Evolutionary conservation across 2,329 filamentous ascomycete species (phyloP).

Genomic region (Diaporthe capsici): DNA sequence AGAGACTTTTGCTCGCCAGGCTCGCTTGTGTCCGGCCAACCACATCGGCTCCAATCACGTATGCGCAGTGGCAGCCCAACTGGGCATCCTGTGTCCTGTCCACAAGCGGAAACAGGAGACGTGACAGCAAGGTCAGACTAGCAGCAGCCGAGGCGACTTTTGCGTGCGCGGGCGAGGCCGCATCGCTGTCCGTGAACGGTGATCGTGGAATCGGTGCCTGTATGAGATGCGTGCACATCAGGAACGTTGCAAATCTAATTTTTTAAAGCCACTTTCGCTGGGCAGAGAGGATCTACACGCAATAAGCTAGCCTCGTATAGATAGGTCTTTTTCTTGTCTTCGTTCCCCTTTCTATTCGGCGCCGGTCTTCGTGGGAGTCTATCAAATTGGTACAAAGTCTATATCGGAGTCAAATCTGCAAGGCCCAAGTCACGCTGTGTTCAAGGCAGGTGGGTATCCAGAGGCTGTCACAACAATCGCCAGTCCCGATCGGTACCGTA

Average conservation of each 20-base stretch:
- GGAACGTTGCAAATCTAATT: slow-evolving; percentile 21
- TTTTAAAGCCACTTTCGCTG: slow-evolving; percentile 26
- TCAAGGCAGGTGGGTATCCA: background rate
- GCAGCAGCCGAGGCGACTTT: slow-evolving; percentile 6
- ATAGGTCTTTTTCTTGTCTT: background rate
- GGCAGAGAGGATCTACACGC: slow-evolving; percentile 8
- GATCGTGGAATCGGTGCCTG: slow-evolving; percentile 16
- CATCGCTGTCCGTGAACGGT: slow-evolving; percentile 18
- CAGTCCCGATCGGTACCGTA: slow-evolving; percentile 2
- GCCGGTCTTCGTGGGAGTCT: slow-evolving; percentile 2
- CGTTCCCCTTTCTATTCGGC: background rate
- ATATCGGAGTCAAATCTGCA: background rate
- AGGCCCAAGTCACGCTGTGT: background rate
- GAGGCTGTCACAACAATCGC: background rate
- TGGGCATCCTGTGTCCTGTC: background rate
- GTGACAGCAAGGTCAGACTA: slow-evolving; percentile 10
- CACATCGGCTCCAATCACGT: background rate
- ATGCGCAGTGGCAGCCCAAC: background rate
- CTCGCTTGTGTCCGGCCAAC: background rate
- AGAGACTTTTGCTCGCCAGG: slow-evolving; percentile 8
- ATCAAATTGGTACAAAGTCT: background rate
- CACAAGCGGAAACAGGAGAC: slow-evolving; percentile 16
- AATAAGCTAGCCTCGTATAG: slow-evolving; percentile 13
- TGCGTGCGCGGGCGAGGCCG: slow-evolving; percentile 1
- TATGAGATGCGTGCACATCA: background rate